phyloP scores from a whole-genome alignment of 179 eudicot species.

The Drosera spatulata region DNA sequence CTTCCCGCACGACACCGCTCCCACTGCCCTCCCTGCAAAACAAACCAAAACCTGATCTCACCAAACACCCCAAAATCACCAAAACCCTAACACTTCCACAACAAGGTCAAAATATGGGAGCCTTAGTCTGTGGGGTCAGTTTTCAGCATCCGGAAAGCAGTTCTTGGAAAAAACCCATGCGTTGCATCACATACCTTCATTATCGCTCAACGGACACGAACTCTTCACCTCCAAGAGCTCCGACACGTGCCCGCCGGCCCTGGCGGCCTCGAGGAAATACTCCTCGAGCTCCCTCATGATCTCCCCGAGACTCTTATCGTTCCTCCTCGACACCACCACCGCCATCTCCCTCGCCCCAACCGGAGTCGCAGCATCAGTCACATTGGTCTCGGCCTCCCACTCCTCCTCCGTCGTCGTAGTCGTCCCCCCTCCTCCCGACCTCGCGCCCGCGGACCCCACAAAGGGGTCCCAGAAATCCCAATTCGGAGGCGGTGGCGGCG shows the following conservation, averaged over 20 bases:
- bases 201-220: not conserved
- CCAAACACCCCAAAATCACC: too few relatives aligned
- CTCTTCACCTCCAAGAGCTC: slow-evolving; percentile 46
- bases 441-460: slow-evolving; percentile 16
- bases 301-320: slow-evolving; percentile 75
- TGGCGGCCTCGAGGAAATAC: slow-evolving; percentile 76
- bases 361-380: slow-evolving; percentile 24
- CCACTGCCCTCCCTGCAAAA: too few relatives aligned
- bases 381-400: slow-evolving; percentile 42
- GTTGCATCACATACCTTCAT: too few relatives aligned
- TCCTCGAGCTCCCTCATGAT: slow-evolving; percentile 85
- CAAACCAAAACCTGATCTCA: too few relatives aligned
- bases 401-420: slow-evolving; percentile 33
- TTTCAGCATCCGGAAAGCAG: too few relatives aligned
- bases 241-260: slow-evolving; percentile 51
- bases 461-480: slow-evolving; percentile 99
- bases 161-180: too few relatives aligned
- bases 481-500: slow-evolving; percentile 35
- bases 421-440: slow-evolving; percentile 9
- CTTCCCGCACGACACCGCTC: too few relatives aligned
- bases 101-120: too few relatives aligned
- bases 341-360: slow-evolving; percentile 38
- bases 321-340: slow-evolving; percentile 41
- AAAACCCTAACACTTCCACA: too few relatives aligned
- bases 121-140: too few relatives aligned